Evolutionary conservation across 176 grass and related monocot species (phyloP).

Genomic region (Juncus effusus): DNA sequence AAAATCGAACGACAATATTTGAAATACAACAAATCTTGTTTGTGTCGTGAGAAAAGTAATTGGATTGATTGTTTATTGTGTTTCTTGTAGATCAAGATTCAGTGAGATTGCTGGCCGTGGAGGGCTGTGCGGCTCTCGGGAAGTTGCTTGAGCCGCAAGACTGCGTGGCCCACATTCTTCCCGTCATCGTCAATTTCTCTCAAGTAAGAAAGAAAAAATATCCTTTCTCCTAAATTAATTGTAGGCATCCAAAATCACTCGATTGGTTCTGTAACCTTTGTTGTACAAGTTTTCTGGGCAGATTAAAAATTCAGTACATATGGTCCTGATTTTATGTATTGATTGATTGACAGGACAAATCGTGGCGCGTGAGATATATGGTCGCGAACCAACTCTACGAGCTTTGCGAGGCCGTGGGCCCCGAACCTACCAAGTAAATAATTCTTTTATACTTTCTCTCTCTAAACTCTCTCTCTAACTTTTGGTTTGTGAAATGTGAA

Average conservation of each 20-base stretch:
- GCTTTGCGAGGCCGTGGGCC: slow-evolving; percentile 83
- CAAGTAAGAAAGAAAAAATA: slow-evolving; percentile 38
- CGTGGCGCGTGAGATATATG: slow-evolving; percentile 97
- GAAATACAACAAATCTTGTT: too few relatives aligned
- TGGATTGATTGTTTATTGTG: neutral
- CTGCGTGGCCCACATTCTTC: slow-evolving; percentile 83
- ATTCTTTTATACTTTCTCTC: neutral
- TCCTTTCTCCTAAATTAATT: neutral
- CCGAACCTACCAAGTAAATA: slow-evolving; percentile 70
- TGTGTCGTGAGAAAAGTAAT: neutral
- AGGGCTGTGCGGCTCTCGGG: slow-evolving; percentile 91
- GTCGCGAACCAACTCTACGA: slow-evolving; percentile 95
- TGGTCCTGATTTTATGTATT: neutral
- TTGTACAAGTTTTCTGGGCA: neutral
- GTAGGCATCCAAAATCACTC: neutral
- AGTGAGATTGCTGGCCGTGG: slow-evolving; percentile 82
- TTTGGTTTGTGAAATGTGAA: slow-evolving; percentile 18
- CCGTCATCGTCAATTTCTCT: slow-evolving; percentile 86
- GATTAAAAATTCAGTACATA: slow-evolving; percentile 1
- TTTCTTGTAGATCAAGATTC: slow-evolving; percentile 82
- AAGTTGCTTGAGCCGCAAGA: slow-evolving; percentile 92
- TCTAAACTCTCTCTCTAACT: too few relatives aligned
- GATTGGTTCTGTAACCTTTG: neutral
- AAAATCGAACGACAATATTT: too few relatives aligned
- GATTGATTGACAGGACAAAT: slow-evolving; percentile 69